Evolutionary conservation across 2,329 filamentous ascomycete species (phyloP).

Genomic region (Rutstroemia sydowiana): DNA sequence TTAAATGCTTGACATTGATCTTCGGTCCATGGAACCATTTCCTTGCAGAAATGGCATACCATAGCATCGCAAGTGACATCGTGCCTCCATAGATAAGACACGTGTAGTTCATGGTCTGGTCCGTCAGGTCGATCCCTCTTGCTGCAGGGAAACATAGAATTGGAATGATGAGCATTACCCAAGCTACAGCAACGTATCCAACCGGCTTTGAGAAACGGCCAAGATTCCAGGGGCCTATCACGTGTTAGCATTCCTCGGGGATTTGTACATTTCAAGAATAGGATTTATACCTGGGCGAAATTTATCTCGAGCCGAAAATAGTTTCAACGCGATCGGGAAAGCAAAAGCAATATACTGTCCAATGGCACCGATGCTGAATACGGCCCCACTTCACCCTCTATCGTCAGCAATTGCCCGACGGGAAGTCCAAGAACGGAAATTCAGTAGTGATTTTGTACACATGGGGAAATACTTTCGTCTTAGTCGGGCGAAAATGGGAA

Average conservation of each 20-base stretch:
- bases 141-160: conserved; percentile 58
- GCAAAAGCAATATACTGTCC: conserved; percentile 57
- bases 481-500: too few relatives aligned
- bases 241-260: not conserved
- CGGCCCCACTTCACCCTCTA: conserved; percentile 38
- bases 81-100: conserved; percentile 57
- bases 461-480: too few relatives aligned
- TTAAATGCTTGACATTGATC: conserved; percentile 48
- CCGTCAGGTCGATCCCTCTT: conserved; percentile 46
- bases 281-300: conserved; percentile 48
- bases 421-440: too few relatives aligned
- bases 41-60: conserved; percentile 56
- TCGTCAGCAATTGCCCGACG: too few relatives aligned
- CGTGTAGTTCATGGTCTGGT: conserved; percentile 59
- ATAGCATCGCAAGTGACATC: conserved; percentile 51
- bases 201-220: conserved; percentile 51
- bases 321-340: conserved; percentile 50
- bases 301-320: conserved; percentile 51
- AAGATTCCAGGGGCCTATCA: conserved; percentile 53
- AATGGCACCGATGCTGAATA: conserved; percentile 65
- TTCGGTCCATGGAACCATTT: conserved; percentile 67
- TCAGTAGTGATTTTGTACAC: too few relatives aligned
- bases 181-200: conserved; percentile 48
- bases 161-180: conserved; percentile 60
- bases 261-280: too few relatives aligned